phyloP scores from a whole-genome alignment of 768 basidiomycete species.

The Mycena belliarum region DNA sequence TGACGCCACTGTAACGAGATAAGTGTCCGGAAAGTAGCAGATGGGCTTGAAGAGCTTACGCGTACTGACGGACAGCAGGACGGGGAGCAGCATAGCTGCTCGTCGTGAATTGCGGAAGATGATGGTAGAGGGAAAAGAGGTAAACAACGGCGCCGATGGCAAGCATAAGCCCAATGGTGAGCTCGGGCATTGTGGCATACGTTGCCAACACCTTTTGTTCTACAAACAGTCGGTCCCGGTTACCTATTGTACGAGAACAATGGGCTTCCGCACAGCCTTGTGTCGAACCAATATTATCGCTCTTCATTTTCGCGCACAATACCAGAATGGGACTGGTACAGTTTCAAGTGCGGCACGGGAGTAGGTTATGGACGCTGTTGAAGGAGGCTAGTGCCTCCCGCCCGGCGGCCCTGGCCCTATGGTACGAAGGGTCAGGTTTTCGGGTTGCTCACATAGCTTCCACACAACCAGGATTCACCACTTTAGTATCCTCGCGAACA shows the following conservation, averaged over 20 bases:
- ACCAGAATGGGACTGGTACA: too few species aligned
- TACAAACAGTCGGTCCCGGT: neutral
- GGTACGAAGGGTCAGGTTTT: too few species aligned
- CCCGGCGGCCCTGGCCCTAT: too few species aligned
- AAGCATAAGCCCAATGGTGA: neutral
- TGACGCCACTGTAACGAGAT: conserved; percentile 23
- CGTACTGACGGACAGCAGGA: conserved; percentile 11
- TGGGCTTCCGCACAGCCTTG: too few species aligned
- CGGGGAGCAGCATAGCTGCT: conserved; percentile 10
- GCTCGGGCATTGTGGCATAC: conserved; percentile 17
- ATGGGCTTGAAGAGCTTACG: neutral
- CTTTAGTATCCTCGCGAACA: too few species aligned
- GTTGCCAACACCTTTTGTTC: conserved; percentile 10
- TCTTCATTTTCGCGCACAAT: too few species aligned
- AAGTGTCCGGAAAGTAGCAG: neutral
- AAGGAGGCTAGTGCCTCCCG: too few species aligned
- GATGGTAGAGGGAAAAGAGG: conserved; percentile 15
- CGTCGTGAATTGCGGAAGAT: conserved; percentile 6
- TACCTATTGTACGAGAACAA: conserved; percentile 17
- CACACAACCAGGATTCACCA: too few species aligned
- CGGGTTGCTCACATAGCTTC: too few species aligned
- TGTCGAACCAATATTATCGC: too few species aligned
- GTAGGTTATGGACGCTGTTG: too few species aligned
- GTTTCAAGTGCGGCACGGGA: too few species aligned
- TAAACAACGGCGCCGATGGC: neutral